Percentiles rank a stretch among this genome's conserved stretches.
Conservation (phyloP, 768 basidiomycete species). For the Mycena maculata region DNA sequence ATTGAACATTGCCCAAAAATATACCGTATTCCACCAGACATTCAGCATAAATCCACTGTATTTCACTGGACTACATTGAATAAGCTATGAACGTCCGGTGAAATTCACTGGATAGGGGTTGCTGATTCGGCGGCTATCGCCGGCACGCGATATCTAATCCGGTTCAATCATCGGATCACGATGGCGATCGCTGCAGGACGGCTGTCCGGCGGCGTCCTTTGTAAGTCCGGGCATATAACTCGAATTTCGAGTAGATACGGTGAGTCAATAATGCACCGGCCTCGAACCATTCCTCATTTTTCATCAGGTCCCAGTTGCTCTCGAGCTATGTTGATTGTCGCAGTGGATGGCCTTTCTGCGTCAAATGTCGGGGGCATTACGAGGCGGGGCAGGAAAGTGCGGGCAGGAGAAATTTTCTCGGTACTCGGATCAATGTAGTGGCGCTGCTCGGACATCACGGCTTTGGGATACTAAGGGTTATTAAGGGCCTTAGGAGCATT, state of each 20-base stretch:
- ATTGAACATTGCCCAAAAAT: too few species aligned
- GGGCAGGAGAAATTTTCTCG: background rate
- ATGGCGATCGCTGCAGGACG: too few species aligned
- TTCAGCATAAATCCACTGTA: too few species aligned
- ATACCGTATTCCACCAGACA: too few species aligned
- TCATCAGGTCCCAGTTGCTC: background rate
- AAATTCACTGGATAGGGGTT: too few species aligned
- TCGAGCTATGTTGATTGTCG: background rate
- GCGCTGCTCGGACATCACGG: background rate
- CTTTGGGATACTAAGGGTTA: constrained; percentile 9
- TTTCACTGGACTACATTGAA: too few species aligned
- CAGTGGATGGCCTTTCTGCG: background rate
- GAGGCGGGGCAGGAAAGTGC: background rate
- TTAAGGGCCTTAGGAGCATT: constrained; percentile 2
- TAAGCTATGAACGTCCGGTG: too few species aligned
- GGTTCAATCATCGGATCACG: too few species aligned
- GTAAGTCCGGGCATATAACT: too few species aligned
- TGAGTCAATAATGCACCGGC: background rate
- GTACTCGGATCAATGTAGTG: background rate
- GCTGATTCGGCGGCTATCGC: too few species aligned
- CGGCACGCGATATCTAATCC: too few species aligned
- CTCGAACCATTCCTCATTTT: background rate
- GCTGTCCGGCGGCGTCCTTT: too few species aligned
- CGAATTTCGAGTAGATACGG: background rate
- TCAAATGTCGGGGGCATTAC: constrained; percentile 7